Evolutionary conservation across 2,329 filamentous ascomycete species (phyloP).

Genomic region (Penicillium sclerotigenum): DNA sequence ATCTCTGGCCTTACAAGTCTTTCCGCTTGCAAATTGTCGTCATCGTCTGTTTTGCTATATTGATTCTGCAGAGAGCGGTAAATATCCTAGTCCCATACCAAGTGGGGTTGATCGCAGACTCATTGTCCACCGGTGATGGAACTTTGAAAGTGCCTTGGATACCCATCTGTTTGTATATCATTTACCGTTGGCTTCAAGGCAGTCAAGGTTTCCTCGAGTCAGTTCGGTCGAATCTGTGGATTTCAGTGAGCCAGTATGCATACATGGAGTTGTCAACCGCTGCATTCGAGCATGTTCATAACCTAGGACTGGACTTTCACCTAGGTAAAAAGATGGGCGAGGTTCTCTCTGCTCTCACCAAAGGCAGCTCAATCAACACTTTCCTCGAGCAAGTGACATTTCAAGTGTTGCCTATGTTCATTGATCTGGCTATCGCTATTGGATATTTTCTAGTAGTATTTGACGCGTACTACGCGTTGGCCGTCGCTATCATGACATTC

Average conservation of each 20-base stretch:
- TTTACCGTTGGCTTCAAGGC: constrained; percentile 76
- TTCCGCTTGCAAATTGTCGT: constrained; percentile 69
- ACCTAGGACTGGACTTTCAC: constrained; percentile 64
- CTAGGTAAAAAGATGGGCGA: constrained; percentile 53
- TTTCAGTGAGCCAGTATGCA: constrained; percentile 88
- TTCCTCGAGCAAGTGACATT: constrained; percentile 65
- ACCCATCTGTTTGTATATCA: constrained; percentile 68
- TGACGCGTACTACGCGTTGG: constrained; percentile 60
- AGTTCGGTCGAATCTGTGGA: constrained; percentile 79
- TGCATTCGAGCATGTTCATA: constrained; percentile 94
- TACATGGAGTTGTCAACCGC: constrained; percentile 87
- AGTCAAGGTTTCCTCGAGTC: constrained; percentile 63
- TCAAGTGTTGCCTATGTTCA: constrained; percentile 57
- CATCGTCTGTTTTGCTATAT: constrained; percentile 73
- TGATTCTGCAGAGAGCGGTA: constrained; percentile 73
- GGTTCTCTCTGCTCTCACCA: constrained; percentile 50
- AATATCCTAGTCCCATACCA: constrained; percentile 80
- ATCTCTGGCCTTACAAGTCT: constrained; percentile 70
- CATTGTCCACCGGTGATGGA: constrained; percentile 43
- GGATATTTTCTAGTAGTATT: constrained; percentile 59
- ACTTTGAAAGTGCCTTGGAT: constrained; percentile 55
- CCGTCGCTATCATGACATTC: constrained; percentile 55
- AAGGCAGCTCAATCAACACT: constrained; percentile 49
- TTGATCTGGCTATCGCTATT: constrained; percentile 59
- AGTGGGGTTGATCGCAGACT: constrained; percentile 67